Percentiles rank a stretch among this genome's conserved stretches.
These are phyloP conservation scores for Colletotrichum melonis DNA, from an alignment of 2,329 filamentous ascomycete species.

Conservation along the genomic window DNA sequence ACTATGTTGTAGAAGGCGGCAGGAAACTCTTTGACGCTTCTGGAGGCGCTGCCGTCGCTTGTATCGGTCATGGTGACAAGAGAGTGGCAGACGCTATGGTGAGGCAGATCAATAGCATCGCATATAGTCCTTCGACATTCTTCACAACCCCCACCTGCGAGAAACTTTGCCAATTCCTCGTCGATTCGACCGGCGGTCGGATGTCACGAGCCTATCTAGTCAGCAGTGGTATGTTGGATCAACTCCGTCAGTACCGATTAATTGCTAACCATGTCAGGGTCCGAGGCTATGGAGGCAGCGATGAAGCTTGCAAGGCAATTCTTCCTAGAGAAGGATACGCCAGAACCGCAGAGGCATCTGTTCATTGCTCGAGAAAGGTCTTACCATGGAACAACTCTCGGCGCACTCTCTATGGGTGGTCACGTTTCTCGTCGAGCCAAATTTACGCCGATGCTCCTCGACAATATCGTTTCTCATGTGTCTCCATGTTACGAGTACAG, in stretches of 20 bases:
- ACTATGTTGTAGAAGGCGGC: constrained; percentile 47
- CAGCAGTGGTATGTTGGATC: constrained; percentile 46
- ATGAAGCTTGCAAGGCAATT: constrained; percentile 63
- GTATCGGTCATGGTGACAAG: constrained; percentile 44
- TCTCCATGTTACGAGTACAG: constrained; percentile 77
- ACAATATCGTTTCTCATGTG: constrained; percentile 66
- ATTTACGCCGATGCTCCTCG: constrained; percentile 71
- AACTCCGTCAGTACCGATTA: neutral
- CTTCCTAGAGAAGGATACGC: constrained; percentile 52
- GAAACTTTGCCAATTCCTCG: constrained; percentile 49
- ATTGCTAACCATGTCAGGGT: constrained; percentile 52
- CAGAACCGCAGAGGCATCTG: constrained; percentile 66
- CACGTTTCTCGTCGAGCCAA: constrained; percentile 69
- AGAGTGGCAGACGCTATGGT: constrained; percentile 43
- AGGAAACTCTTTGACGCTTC: constrained; percentile 48
- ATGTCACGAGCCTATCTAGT: constrained; percentile 53
- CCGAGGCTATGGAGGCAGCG: constrained; percentile 61
- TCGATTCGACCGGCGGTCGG: constrained; percentile 49
- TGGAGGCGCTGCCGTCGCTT: constrained; percentile 48
- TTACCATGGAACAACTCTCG: constrained; percentile 80
- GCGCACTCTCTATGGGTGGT: constrained; percentile 73
- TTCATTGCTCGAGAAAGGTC: constrained; percentile 77
- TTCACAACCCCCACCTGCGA: constrained; percentile 54
- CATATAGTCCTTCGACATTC: constrained; percentile 53
- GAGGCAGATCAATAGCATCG: constrained; percentile 41